A percentile compares a stretch with the other conserved stretches of the same genome.
These are phyloP conservation scores for Schwanniomyces polymorphus DNA, from an alignment of 805 yeast species.

Conservation along the genomic window DNA sequence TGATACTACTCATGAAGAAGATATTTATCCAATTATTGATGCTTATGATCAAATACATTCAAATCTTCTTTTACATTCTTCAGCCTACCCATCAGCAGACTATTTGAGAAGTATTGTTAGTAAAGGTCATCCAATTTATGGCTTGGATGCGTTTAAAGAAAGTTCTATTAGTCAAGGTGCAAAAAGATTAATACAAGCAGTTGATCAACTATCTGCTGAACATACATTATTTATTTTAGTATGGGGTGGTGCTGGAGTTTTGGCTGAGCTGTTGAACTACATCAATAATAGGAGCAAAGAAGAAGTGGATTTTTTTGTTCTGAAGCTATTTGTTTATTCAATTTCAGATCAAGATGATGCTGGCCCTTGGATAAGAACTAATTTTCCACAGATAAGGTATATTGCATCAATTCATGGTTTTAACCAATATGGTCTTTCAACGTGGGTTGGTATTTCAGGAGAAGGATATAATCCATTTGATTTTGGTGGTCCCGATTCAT, in stretches of 20 bases:
- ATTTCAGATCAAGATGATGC: conserved; percentile 33
- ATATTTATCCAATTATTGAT: conserved; percentile 27
- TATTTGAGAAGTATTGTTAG: conserved; percentile 21
- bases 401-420: conserved; percentile 25
- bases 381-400: conserved; percentile 21
- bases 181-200: conserved; percentile 15
- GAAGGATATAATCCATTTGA: conserved; percentile 18
- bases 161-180: conserved; percentile 21
- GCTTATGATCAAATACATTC: conserved; percentile 24
- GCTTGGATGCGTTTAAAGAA: conserved; percentile 15
- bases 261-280: conserved; percentile 29
- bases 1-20: conserved; percentile 25
- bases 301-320: conserved; percentile 11
- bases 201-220: conserved; percentile 12
- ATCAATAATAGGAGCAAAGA: conserved; percentile 12
- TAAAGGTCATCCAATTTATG: conserved; percentile 22
- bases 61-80: conserved; percentile 21
- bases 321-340: conserved; percentile 20
- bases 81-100: conserved; percentile 21
- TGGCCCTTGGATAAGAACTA: conserved; percentile 28
- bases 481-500: conserved; percentile 22
- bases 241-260: conserved; percentile 30
- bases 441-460: conserved; percentile 32
- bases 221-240: conserved; percentile 19
- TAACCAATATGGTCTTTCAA: conserved; percentile 22